Base-by-base conservation (phyloP, 371 early-diverging fungal species). In the Mortierella sp. region DNA sequence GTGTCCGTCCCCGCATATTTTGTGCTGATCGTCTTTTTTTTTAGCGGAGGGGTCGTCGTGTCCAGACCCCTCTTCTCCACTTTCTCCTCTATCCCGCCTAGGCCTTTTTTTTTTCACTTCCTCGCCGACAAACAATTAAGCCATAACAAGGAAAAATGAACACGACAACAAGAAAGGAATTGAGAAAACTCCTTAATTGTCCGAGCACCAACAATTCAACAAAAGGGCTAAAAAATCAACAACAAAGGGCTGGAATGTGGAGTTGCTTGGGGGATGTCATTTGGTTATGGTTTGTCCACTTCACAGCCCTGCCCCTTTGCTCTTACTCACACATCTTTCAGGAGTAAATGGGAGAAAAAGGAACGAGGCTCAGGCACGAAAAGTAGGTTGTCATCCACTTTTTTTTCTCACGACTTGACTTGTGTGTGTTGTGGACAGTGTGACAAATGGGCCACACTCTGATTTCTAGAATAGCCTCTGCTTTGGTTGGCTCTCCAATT, bases 371-470 rank as follows among this genome's bases (percentile, higher is more conserved):
- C 65, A 65, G 65, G 46, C 24, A 72, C 73, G 16, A 65, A 65
- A 63, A 38, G 32, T 12, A 60, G 32, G 27, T 18, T 44, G 49
- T n/a, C 46, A 18, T 24, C 71, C 43, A 1, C 32, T 29, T 72
- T 54, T 51, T 72, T 72, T 72, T 51, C 54, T 72, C 35, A 35
- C 73, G 38, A 14, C 32, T 72, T 27, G 44, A 41, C 18, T 27
- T 12, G 4, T 71, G 8, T n/a, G 29, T 32, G 51, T 12, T 46
- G 48, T 38, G 46, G 7, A 21, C 14, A 7, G 16, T 63, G 38
- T 21, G 65, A 63, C 65, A 63, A 63, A 63, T 38, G 38, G 65
- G 65, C 65, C 65, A 38, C 4, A 63, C 65, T 38, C 21, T 21
- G 38, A 65, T 65, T 65, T 65, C 65, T 38, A 65, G 65, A 65